Percentiles rank a stretch among this genome's conserved stretches.
Conservation (phyloP, 225 moss, liverwort and hornwort genomes). For the Marchantia polymorpha region DNA sequence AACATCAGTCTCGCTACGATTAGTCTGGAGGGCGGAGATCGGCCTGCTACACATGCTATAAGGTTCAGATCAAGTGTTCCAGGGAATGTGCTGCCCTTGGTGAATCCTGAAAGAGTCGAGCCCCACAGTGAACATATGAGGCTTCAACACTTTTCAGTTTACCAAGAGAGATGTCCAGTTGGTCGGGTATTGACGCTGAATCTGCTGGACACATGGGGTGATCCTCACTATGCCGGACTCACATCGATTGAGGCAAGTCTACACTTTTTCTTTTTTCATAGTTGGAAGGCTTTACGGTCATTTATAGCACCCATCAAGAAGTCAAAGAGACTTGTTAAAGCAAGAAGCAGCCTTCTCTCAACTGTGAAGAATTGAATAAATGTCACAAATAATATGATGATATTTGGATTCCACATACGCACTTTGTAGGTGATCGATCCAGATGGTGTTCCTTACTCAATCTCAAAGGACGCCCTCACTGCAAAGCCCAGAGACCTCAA, state of each 20-base stretch:
- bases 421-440: constrained; percentile 32
- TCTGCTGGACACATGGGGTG: constrained; percentile 49
- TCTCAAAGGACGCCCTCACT: constrained; percentile 33
- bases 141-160: background rate
- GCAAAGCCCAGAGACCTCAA: constrained; percentile 46
- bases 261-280: background rate
- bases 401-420: background rate
- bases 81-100: background rate
- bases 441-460: constrained; percentile 32
- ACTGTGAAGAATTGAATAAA: background rate
- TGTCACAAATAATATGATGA: background rate
- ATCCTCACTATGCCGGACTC: constrained; percentile 48
- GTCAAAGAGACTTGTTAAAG: background rate
- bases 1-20: constrained; percentile 1
- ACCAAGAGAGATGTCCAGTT: constrained; percentile 31
- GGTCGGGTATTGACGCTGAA: constrained; percentile 36
- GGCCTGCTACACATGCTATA: constrained; percentile 40
- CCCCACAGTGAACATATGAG: constrained; percentile 5
- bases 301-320: background rate
- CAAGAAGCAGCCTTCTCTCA: background rate
- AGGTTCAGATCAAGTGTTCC: constrained; percentile 24
- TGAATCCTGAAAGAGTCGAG: constrained; percentile 7
- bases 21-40: constrained; percentile 21
- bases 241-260: constrained; percentile 42
- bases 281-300: background rate